Base-by-base conservation (phyloP, 2,329 filamentous ascomycete species). In the Colletotrichum musicola region DNA sequence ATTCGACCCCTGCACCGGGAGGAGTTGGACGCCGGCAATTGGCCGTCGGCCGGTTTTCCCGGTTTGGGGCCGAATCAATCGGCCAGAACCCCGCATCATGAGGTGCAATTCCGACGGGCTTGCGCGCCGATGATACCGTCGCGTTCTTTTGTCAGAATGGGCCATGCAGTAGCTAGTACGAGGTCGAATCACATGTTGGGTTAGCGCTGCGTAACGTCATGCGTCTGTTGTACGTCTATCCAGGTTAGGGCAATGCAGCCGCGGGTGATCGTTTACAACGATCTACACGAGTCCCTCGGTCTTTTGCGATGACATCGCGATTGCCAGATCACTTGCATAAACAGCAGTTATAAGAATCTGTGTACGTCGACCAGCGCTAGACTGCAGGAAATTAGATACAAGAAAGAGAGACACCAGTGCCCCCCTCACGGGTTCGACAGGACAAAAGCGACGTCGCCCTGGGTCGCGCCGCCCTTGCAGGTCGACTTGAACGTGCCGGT, bases 391-490 rank as follows among this genome's bases (percentile, higher is more conserved):
- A 42, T 42, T 16, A 42, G 16, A 42, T 4, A 42, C 40, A 42
- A 42, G 40, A 42, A 42, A 42, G 16, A 42, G 5, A 14, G 10
- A 14, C 1, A 42, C 13, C 13, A 42, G 13, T n/a, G 18, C 22
- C 20, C 22, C 7, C 7, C 30, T 10, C 10, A 64, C 12, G 62
- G 62, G 35, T 58, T 64, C 16, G 20, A 22, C 4, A 84, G 77
- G 40, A 74, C 78, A 67, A 86, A 85, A 51, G 73, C 75, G 4
- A 86, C 80, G 69, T 86, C 77, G 27, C 84, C 84, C 25, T 69
- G 78, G 56, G 79, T 83, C 40, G 82, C 84, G 7, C 83, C 85
- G 6, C 85, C 84, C 4, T 80, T 73, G 73, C 85, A 87, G 1
- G 80, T 82, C 20, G 77, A 82, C 42, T 75, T 77, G 73, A 86